Conservation (phyloP, 108 stramenopile genomes). For the Nitzschia sp. region DNA sequence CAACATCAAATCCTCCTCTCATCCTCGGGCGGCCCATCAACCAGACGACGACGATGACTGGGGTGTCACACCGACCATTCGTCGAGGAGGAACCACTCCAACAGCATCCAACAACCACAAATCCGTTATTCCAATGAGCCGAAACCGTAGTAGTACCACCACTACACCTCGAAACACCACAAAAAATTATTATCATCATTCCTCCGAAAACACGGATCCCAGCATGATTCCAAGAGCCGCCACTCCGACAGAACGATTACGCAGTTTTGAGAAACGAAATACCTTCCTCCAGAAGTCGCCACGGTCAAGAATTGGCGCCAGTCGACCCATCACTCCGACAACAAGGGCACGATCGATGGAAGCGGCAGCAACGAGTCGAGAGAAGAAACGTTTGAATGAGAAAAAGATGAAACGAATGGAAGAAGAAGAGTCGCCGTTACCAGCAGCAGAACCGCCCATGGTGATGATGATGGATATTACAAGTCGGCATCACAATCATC, state of each 20-base stretch:
- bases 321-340: conserved; percentile 4
- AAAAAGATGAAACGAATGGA: not conserved
- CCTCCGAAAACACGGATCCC: not conserved
- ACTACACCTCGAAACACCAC: not conserved
- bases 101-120: not conserved
- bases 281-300: too few relatives aligned
- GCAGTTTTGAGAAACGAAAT: conserved; percentile 10
- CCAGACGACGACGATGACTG: conserved; percentile 5
- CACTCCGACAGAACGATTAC: conserved; percentile 9
- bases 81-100: not conserved
- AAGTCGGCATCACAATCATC: not conserved
- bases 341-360: not conserved
- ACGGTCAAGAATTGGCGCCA: too few relatives aligned
- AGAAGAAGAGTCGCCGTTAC: not conserved
- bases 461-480: not conserved
- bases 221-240: not conserved
- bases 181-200: too few relatives aligned
- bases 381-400: too few relatives aligned
- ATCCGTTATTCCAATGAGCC: not conserved
- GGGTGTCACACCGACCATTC: not conserved
- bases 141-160: not conserved
- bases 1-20: not conserved
- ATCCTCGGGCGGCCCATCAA: not conserved
- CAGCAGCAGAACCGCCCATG: too few relatives aligned
- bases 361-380: not conserved